Conservation (phyloP, 2,329 filamentous ascomycete genomes). For the Ophiostoma triangulosporum region DNA sequence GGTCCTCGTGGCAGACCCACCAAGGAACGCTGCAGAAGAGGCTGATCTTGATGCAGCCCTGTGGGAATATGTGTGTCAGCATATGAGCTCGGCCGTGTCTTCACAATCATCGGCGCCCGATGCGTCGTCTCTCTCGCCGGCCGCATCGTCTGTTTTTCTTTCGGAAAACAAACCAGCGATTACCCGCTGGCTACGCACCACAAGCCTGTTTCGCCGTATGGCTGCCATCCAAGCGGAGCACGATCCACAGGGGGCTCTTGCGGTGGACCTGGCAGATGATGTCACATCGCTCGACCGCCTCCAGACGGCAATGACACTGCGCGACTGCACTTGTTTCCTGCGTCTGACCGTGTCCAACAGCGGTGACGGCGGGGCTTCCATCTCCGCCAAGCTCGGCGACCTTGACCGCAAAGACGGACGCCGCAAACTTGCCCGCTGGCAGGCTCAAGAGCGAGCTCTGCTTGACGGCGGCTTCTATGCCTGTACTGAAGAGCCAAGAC, state of each 20-base stretch:
- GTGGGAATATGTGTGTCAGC: constrained; percentile 19
- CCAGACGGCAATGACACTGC: constrained; percentile 62
- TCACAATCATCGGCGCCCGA: constrained; percentile 16
- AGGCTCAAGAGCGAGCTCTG: constrained; percentile 45
- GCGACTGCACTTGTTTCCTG: constrained; percentile 66
- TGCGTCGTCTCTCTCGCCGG: background rate
- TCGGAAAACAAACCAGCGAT: constrained; percentile 20
- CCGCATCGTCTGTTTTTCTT: background rate
- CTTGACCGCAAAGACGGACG: constrained; percentile 61
- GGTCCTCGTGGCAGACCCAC: constrained; percentile 10
- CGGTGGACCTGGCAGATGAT: background rate
- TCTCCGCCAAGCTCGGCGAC: constrained; percentile 55
- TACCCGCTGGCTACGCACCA: constrained; percentile 24
- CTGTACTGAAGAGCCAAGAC: constrained; percentile 14
- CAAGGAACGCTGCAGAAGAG: constrained; percentile 1
- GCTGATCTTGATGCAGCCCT: constrained; percentile 9
- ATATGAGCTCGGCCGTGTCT: constrained; percentile 22
- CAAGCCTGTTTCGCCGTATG: constrained; percentile 30
- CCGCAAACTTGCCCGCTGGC: constrained; percentile 58
- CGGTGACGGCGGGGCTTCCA: constrained; percentile 32
- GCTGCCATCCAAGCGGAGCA: constrained; percentile 21
- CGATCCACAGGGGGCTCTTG: constrained; percentile 16
- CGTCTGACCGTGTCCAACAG: constrained; percentile 36
- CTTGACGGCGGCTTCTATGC: constrained; percentile 56
- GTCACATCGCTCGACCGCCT: constrained; percentile 31